Base-by-base conservation (phyloP, 768 basidiomycete species). In the Lentinula lateritia region DNA sequence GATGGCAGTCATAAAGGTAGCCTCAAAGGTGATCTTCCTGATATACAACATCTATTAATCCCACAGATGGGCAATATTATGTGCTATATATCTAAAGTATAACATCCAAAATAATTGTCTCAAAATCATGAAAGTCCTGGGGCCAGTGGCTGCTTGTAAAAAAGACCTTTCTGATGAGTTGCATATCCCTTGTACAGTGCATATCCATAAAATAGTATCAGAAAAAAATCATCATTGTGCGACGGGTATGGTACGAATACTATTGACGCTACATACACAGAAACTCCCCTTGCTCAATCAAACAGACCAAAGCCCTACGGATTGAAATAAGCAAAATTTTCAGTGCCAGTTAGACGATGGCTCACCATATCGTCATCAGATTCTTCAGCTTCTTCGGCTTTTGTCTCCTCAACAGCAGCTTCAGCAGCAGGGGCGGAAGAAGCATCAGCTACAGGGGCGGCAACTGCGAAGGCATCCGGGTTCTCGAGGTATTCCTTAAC, bases 401-500 rank as follows among this genome's bases (percentile, higher is more conserved):
- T 86, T 77, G 92, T 83, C 74, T 90, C 83, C 57, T 77, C 85
- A 60, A 78, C 83, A 32, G 80, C 80, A 12, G 81, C 84, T 39
- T 80, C 85, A 53, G 83, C 83, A 48, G 84, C 79, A 54, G 81
- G 76, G 36, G 85, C 80, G 48, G 85, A 78, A 34, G 77, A 80
- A 28, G 76, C 80, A 23, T 80, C 81, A 41, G 82, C 84, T 59
- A 80, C 80, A 55, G 92, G 81, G 58, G 88, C 89, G 41, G 90
- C 91, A 62, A 77, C 89, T 60, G 91, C 94, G 69, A 96, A 99
- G n/a, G 95, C 96, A 59, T 97, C 95, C 54, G 97, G 96, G 84
- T 98, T 97, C 72, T 89, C 97, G 68, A 98, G 88, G 80, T 89
- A 92, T 72, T 92, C 96, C 83, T 97, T 98, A 77, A 90, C 85